Conservation (phyloP, 257 asterid species). For the Cordia subcordata region DNA sequence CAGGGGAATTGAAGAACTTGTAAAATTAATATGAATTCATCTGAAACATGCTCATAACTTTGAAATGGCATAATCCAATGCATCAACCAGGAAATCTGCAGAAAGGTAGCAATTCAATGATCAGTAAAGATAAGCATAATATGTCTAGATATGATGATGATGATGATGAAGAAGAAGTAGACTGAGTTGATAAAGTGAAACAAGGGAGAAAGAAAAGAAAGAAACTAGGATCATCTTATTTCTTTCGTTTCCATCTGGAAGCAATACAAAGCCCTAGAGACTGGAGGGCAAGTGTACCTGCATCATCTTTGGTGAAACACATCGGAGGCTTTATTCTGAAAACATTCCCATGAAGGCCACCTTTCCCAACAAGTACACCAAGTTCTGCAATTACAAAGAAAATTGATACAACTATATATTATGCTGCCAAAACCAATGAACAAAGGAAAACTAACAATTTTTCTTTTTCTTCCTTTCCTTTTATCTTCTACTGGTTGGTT, state of each 20-base stretch:
- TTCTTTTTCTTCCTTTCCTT: background rate
- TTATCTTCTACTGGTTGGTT: slow-evolving; percentile 2
- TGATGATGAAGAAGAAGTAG: too few species aligned
- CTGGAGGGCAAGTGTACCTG: slow-evolving; percentile 48
- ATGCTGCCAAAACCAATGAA: background rate
- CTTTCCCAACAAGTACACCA: slow-evolving; percentile 90
- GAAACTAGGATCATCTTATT: too few species aligned
- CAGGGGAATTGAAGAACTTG: too few species aligned
- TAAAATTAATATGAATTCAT: background rate
- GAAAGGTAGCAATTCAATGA: background rate
- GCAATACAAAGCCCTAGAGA: background rate
- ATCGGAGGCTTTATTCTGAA: slow-evolving; percentile 98
- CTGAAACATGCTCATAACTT: slow-evolving; percentile 44
- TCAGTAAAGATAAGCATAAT: too few species aligned
- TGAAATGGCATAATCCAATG: slow-evolving; percentile 69
- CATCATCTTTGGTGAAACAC: slow-evolving; percentile 86
- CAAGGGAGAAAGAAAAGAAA: background rate
- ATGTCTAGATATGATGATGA: too few species aligned
- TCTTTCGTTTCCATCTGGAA: too few species aligned
- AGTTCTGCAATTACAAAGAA: slow-evolving; percentile 42
- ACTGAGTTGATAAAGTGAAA: too few species aligned
- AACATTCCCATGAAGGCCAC: slow-evolving; percentile 83
- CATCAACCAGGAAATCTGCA: slow-evolving; percentile 91
- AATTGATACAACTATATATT: background rate
- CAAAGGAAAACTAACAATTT: background rate